Base-by-base conservation (phyloP, 257 asterid genomes). In the Solanum rostratum region DNA sequence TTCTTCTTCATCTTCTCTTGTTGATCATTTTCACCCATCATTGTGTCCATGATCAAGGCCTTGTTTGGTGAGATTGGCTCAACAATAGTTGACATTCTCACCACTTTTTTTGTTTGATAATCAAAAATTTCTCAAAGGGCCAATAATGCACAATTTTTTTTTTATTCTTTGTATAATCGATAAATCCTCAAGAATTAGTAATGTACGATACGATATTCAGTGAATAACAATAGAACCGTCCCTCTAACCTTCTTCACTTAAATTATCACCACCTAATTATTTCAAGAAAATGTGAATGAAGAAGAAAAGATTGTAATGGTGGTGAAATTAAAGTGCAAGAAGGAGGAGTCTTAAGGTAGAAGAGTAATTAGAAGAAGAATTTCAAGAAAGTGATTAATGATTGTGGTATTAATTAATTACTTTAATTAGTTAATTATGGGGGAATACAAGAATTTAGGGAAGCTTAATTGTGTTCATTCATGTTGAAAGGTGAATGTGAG, bases 21-120 rank as follows among this genome's bases (percentile, higher is more conserved):
- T 39, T 69, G 52, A 69, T 19, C 24, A 69, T 69, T 37, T 69
- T 69, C 52, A 69, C 37, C 50, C 52, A 69, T 69, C 52, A 19
- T 37, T 37, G 79, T 69, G 9, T 39, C 52, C 79, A 69, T 69
- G 52, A 19, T 39, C 52, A 78, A 78, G 63, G 82, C 29, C 63
- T 78, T 50, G 46, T 19, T 78, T 50, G 82, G 63, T 78, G 82
- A 78, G n/a, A 78, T 78, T 50, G 82, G 63, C 50, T 78, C 63
- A 49, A 78, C 27, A 27, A 78, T 18, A 50, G 82, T 45, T 78
- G 63, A 50, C 82, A 78, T 78, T 78, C 7, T 49, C 8, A 45
- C 1, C 15, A 22, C 14, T 11, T 68, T 12, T 18, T 37, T 68
- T 20, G 9, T 37, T 41, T 12, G 0, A 18, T 7, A 19, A 39